phyloP scores from a whole-genome alignment of 2,329 filamentous ascomycete genomes.

The Aspergillus flavus region DNA sequence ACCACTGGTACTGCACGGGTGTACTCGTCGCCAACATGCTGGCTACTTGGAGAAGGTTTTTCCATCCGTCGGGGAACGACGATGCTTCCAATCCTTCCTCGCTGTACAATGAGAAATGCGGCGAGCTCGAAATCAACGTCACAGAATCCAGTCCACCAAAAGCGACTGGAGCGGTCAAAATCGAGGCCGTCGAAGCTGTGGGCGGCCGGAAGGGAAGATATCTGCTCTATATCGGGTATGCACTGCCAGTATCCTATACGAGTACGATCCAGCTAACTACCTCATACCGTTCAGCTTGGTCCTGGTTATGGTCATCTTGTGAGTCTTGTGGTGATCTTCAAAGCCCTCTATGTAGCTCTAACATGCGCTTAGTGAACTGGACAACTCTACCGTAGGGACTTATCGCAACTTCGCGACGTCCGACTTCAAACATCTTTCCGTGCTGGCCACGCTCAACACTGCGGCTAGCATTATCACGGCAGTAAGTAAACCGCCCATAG shows the following conservation, averaged over 20 bases:
- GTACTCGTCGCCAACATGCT: slow-evolving; percentile 3
- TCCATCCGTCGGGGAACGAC: neutral
- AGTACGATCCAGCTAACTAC: slow-evolving; percentile 5
- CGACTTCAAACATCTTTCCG: slow-evolving; percentile 40
- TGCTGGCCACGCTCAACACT: slow-evolving; percentile 39
- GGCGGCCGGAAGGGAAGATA: slow-evolving; percentile 35
- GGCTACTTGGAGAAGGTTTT: slow-evolving; percentile 7
- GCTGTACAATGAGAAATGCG: slow-evolving; percentile 11
- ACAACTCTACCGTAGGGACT: slow-evolving; percentile 40
- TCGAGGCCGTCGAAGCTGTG: slow-evolving; percentile 32
- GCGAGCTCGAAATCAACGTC: slow-evolving; percentile 12
- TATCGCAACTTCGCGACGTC: slow-evolving; percentile 48
- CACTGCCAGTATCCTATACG: neutral
- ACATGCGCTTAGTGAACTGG: slow-evolving; percentile 32
- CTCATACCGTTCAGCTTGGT: slow-evolving; percentile 22
- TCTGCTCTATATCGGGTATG: slow-evolving; percentile 31
- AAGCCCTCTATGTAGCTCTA: neutral
- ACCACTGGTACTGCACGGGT: neutral
- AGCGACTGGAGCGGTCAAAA: slow-evolving; percentile 28
- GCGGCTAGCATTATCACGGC: slow-evolving; percentile 43
- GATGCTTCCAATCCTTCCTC: slow-evolving; percentile 2
- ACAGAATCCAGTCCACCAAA: slow-evolving; percentile 9
- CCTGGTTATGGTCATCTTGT: slow-evolving; percentile 37
- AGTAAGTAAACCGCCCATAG: slow-evolving; percentile 45
- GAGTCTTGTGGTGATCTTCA: slow-evolving; percentile 7